phyloP scores from a whole-genome alignment of 495 filamentous ascomycete species.

The Apiosordaria backusii region DNA sequence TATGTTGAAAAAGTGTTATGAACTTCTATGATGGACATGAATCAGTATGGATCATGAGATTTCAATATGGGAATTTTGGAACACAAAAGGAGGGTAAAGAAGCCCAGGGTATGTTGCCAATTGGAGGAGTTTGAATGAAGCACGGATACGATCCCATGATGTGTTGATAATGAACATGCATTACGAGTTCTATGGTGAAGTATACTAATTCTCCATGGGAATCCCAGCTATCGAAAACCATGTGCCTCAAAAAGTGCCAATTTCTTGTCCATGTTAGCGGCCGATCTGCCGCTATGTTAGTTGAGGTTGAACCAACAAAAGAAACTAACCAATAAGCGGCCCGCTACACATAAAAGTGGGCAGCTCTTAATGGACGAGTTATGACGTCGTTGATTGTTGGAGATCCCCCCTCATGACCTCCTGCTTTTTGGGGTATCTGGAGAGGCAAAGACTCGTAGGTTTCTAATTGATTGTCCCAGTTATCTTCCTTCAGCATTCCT shows the following conservation, averaged over 20 bases:
- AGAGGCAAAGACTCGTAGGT: neutral
- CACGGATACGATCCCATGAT: too few species aligned
- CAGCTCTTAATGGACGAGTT: neutral
- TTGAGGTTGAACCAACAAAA: neutral
- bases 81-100: too few species aligned
- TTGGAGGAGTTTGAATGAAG: too few species aligned
- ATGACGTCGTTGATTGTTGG: conserved; percentile 15
- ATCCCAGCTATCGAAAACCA: neutral
- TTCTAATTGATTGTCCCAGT: neutral
- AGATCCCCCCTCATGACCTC: neutral
- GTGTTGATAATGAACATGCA: too few species aligned
- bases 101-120: too few species aligned
- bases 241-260: neutral
- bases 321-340: neutral
- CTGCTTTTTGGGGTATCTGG: too few species aligned
- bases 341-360: neutral
- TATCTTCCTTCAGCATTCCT: neutral
- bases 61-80: too few species aligned
- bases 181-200: neutral
- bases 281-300: neutral
- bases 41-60: too few species aligned
- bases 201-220: neutral
- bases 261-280: neutral
- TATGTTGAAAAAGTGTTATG: too few species aligned
- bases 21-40: too few species aligned